phyloP scores from a whole-genome alignment of 257 asterid species.

The Agastache rugosa region DNA sequence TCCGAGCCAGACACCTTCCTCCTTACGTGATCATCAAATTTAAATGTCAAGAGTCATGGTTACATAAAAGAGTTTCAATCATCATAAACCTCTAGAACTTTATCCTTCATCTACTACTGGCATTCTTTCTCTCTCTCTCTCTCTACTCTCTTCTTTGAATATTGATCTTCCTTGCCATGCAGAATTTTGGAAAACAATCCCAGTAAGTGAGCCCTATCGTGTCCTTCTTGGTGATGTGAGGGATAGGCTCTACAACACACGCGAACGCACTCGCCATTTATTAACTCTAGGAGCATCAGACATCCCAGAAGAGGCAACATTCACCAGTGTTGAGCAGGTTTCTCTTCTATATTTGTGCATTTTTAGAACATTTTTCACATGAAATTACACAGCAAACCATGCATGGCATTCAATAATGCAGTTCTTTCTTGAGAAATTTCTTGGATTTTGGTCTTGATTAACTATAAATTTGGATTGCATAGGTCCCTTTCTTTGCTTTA shows the following conservation, averaged over 20 bases:
- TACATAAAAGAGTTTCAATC: background rate
- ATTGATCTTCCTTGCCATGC: conserved; percentile 25
- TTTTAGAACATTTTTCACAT: no score
- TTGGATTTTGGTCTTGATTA: background rate
- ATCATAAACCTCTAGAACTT: no score
- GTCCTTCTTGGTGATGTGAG: conserved; percentile 73
- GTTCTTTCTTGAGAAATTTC: background rate
- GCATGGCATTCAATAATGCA: no score
- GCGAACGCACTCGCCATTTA: conserved; percentile 68
- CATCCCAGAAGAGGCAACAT: conserved; percentile 63
- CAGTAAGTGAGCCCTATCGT: conserved; percentile 65
- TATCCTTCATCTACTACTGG: background rate
- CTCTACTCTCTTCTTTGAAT: background rate
- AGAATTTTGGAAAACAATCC: conserved; percentile 70
- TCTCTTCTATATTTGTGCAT: background rate
- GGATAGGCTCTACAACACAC: conserved; percentile 63
- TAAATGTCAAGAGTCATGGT: background rate
- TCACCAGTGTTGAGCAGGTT: conserved; percentile 63
- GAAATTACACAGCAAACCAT: no score
- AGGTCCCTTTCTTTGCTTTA: background rate
- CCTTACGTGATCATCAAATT: background rate
- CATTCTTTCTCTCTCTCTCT: background rate
- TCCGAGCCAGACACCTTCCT: background rate
- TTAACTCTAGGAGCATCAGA: conserved; percentile 55
- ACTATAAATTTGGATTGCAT: background rate